These are phyloP conservation scores for Russula emetica DNA, from an alignment of 768 basidiomycete species.

Conservation along the genomic window DNA sequence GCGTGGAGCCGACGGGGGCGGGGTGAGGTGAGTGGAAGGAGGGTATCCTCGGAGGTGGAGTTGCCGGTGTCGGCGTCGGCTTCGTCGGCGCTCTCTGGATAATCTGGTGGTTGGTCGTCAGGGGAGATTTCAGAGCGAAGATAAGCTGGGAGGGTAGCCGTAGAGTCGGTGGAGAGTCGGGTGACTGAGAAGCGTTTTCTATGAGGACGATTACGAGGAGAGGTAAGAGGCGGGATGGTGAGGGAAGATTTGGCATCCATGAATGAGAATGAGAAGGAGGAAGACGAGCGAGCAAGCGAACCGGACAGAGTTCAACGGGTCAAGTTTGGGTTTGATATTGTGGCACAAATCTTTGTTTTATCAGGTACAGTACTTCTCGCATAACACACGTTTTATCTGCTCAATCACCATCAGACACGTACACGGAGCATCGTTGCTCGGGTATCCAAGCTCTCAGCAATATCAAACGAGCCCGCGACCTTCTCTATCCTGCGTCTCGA, in stretches of 20 bases:
- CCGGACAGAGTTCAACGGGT: background rate
- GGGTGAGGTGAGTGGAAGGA: conserved; percentile 34
- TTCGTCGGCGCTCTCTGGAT: conserved; percentile 73
- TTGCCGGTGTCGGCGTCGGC: conserved; percentile 66
- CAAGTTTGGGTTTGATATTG: too few species aligned
- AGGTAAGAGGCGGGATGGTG: conserved; percentile 20
- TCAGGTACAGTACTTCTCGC: too few species aligned
- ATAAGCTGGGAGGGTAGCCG: conserved; percentile 63
- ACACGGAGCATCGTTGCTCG: conserved; percentile 11
- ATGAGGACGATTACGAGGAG: conserved; percentile 36
- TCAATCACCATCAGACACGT: conserved; percentile 2
- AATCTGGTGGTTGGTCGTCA: conserved; percentile 68
- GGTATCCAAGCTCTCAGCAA: background rate
- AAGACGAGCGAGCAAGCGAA: background rate
- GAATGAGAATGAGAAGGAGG: background rate
- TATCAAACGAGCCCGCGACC: conserved; percentile 27
- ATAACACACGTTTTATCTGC: background rate
- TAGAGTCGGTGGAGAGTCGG: conserved; percentile 62
- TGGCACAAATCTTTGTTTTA: too few species aligned
- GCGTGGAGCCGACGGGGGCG: conserved; percentile 38
- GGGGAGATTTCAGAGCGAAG: conserved; percentile 36
- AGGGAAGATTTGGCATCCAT: conserved; percentile 14
- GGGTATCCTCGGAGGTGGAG: conserved; percentile 31
- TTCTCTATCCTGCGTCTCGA: conserved; percentile 20
- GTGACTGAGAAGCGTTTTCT: conserved; percentile 55